Base-by-base conservation (phyloP, 441 rosid genomes). In the Arabidopsis hybrid region DNA sequence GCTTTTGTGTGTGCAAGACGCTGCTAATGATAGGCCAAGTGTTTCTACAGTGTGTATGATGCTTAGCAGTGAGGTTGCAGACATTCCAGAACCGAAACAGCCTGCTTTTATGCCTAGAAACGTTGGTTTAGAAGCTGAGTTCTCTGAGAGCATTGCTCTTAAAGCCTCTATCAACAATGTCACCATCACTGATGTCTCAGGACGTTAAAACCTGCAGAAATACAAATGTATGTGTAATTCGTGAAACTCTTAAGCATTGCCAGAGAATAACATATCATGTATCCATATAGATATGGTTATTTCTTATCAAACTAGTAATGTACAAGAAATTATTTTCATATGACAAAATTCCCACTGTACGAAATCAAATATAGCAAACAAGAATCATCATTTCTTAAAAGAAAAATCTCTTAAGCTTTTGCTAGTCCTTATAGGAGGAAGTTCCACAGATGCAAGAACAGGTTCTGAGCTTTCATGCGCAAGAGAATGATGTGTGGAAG, bases 1-100 rank as follows among this genome's bases (percentile, higher is more conserved):
- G 14, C 73, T 92, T 43, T 53, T 91, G n/a, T 85, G 90, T 39
- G 83, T 82, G 18, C 92, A 88, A 66, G 84, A 83, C 36, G 66
- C 68, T 9, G 81, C 77, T 0, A 69, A 79, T 14, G 96, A 86
- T 35, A 75, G 91, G 68, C 91, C 88, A 38, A 64, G 59, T 29
- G 77, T 84, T 52, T 26, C 78, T 3, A 65, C 79, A 0, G 79
- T 80, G 17, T 35, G 76, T 34, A 80, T 78, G 1, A 87, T 85
- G 89, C 81, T 88, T 4, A 82, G 77, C 8, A 81, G 81, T 43
- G 86, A 88, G 51, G 60, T 38, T 2, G 39, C 49, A 40, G 60
- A 62, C 35, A 71, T 79, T 45, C 80, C 78, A 60, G 45, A 50
- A n/a, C 74, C 79, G 3, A 75, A 61, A 58, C 74, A 75, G 39